phyloP scores from a whole-genome alignment of 148 eudicot genomes.

The Silene uniflora region DNA sequence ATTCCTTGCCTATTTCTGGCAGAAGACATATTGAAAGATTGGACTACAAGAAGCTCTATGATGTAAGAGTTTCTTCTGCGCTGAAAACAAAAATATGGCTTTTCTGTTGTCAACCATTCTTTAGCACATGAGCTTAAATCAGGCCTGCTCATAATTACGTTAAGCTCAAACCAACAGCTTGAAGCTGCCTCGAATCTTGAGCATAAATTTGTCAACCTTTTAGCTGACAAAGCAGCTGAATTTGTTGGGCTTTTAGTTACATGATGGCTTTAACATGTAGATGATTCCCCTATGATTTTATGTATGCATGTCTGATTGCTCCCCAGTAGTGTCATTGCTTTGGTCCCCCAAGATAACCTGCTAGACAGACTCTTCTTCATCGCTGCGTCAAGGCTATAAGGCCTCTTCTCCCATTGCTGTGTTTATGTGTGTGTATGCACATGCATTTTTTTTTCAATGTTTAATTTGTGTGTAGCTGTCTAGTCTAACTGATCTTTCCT shows the following conservation, averaged over 20 bases:
- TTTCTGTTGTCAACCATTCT: neutral
- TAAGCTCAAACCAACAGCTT: neutral
- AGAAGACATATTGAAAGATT: slow-evolving; percentile 63
- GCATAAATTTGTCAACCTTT: neutral
- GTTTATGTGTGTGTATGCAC: neutral
- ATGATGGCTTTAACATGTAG: neutral
- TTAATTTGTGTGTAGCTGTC: no score
- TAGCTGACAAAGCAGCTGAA: neutral
- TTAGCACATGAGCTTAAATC: neutral
- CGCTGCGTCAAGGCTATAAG: neutral
- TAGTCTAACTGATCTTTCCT: neutral
- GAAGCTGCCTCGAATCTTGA: neutral
- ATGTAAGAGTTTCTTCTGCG: slow-evolving; percentile 51
- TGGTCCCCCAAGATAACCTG: no score
- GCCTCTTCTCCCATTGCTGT: neutral
- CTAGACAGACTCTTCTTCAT: neutral
- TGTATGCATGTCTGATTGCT: neutral
- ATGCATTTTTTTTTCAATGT: neutral
- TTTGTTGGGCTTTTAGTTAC: neutral
- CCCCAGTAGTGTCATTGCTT: neutral
- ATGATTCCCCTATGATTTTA: neutral
- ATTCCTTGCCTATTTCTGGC: slow-evolving; percentile 35
- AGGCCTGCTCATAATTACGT: neutral
- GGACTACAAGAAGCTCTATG: slow-evolving; percentile 90
- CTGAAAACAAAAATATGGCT: slow-evolving; percentile 2